A percentile compares a stretch with the other conserved stretches of the same genome.
These are phyloP conservation scores for Gomphus bonarii DNA, from an alignment of 1,284 basidiomycete genomes.

Conservation along the genomic window DNA sequence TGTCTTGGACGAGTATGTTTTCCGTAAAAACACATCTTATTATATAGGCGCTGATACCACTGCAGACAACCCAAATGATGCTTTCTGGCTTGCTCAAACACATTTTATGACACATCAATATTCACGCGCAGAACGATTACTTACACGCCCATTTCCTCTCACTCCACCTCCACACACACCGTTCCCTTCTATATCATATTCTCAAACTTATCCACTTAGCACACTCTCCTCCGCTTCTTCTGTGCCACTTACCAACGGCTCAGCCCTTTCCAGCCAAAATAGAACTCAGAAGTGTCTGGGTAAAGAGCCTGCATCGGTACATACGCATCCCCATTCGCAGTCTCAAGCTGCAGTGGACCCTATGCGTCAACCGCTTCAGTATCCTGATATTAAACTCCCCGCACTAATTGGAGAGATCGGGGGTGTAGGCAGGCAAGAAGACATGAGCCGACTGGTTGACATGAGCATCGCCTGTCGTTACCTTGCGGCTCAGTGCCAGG, in stretches of 20 bases:
- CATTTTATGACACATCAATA: slow-evolving; percentile 96
- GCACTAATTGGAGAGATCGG: slow-evolving; percentile 54
- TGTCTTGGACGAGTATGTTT: slow-evolving; percentile 85
- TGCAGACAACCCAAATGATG: slow-evolving; percentile 87
- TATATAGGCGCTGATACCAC: background rate
- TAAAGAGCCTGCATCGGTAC: slow-evolving; percentile 35
- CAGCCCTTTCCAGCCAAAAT: background rate
- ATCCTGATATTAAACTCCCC: slow-evolving; percentile 21
- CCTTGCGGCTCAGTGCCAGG: slow-evolving; percentile 90
- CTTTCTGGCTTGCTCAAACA: slow-evolving; percentile 97
- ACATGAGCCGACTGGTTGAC: slow-evolving; percentile 73
- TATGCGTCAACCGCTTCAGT: slow-evolving; percentile 1
- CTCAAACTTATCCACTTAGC: slow-evolving; percentile 19
- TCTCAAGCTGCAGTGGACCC: slow-evolving; percentile 6
- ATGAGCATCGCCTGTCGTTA: slow-evolving; percentile 89
- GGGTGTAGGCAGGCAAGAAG: slow-evolving; percentile 45
- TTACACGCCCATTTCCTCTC: slow-evolving; percentile 71
- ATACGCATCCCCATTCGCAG: background rate
- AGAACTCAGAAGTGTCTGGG: slow-evolving; percentile 44
- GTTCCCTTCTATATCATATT: slow-evolving; percentile 17
- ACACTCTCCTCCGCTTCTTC: background rate
- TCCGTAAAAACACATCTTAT: slow-evolving; percentile 11
- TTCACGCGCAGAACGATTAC: slow-evolving; percentile 83
- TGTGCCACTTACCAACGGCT: slow-evolving; percentile 4
- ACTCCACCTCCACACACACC: slow-evolving; percentile 30